phyloP scores from a whole-genome alignment of 371 early-diverging fungal genomes.

The Mortierella sp. region DNA sequence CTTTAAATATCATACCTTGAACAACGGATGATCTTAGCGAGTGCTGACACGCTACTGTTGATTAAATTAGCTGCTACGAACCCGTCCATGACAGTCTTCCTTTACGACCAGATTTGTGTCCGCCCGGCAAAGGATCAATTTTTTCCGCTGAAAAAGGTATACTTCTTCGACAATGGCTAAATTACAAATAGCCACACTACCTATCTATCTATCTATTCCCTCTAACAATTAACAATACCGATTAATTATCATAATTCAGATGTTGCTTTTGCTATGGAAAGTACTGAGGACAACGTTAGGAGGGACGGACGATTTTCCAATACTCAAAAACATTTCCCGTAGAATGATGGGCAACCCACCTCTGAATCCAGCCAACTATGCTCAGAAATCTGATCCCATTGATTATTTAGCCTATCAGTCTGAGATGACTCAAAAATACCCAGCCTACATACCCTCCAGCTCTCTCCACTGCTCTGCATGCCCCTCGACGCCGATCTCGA shows the following conservation, averaged over 20 bases:
- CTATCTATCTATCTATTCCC: too few species aligned
- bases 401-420: slow-evolving; percentile 74
- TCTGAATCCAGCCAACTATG: slow-evolving; percentile 28
- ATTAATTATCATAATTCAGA: slow-evolving; percentile 56
- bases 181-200: not conserved
- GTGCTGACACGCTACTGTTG: not conserved
- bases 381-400: slow-evolving; percentile 73
- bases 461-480: slow-evolving; percentile 22
- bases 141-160: slow-evolving; percentile 88
- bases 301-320: slow-evolving; percentile 59
- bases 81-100: slow-evolving; percentile 66
- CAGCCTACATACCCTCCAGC: slow-evolving; percentile 65
- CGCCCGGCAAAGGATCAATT: slow-evolving; percentile 80
- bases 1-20: not conserved
- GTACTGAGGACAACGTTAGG: slow-evolving; percentile 74
- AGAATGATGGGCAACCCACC: slow-evolving; percentile 61
- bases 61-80: slow-evolving; percentile 58
- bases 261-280: slow-evolving; percentile 79
- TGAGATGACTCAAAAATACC: slow-evolving; percentile 70
- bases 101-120: slow-evolving; percentile 75
- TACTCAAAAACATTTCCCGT: slow-evolving; percentile 64
- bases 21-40: not conserved
- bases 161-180: slow-evolving; percentile 1
- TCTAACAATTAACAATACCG: too few species aligned
- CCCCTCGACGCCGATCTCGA: slow-evolving; percentile 41